Conservation (phyloP, 73 alveolate genomes). For the Stentor roeselii region DNA sequence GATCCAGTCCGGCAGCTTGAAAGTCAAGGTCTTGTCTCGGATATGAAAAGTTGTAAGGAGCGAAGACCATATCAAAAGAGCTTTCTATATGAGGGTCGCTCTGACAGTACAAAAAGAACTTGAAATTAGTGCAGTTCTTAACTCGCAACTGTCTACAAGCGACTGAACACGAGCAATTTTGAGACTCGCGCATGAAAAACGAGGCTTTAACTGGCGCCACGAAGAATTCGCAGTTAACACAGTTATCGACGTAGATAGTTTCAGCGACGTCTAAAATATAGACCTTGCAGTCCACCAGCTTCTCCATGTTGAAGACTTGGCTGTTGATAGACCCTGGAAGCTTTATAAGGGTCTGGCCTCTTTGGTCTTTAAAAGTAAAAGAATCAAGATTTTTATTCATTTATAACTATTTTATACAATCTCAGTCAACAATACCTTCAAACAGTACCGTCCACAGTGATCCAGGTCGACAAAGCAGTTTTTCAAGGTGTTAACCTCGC, state of each 20-base stretch:
- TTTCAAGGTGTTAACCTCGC: not conserved
- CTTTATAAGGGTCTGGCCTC: constrained; percentile 60
- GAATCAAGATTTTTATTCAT: constrained; percentile 29
- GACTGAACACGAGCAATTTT: constrained; percentile 59
- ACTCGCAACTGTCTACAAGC: constrained; percentile 74
- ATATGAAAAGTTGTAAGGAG: constrained; percentile 70
- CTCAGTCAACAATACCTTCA: no score
- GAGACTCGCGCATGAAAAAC: constrained; percentile 72
- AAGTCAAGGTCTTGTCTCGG: constrained; percentile 59
- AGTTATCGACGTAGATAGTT: constrained; percentile 70
- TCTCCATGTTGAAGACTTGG: constrained; percentile 52
- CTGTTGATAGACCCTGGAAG: constrained; percentile 85
- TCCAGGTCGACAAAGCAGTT: not conserved
- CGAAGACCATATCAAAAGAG: constrained; percentile 60
- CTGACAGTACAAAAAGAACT: constrained; percentile 52
- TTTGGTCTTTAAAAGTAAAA: constrained; percentile 42
- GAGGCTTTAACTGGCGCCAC: constrained; percentile 82
- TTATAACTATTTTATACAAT: no score
- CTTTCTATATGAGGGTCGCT: constrained; percentile 78
- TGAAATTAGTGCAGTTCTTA: constrained; percentile 61
- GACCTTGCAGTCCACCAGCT: constrained; percentile 60
- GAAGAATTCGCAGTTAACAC: constrained; percentile 64
- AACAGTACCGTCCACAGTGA: no score
- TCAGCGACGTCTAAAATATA: constrained; percentile 70
- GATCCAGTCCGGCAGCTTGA: constrained; percentile 51